Evolutionary conservation across 208 protist species (phyloP), one percentile per base, ranked within the genome.

Genomic region (Leishmania mexicana): DNA sequence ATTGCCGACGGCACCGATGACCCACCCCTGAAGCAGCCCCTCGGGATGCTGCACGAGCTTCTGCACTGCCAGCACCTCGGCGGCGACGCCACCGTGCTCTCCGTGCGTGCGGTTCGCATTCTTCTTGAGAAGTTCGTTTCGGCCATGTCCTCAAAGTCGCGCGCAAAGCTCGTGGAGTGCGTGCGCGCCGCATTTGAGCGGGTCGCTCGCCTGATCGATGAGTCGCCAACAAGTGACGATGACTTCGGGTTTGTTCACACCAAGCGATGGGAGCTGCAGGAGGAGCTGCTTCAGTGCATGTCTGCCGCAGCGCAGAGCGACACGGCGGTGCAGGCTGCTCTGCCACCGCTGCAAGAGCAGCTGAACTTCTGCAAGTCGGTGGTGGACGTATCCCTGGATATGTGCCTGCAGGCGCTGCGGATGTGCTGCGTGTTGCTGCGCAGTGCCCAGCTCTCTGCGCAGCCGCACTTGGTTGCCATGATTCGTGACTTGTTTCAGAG

Each of bases 261-360:
- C 2, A 90, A 88, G 31, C 71, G 54, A 10, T 83, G 78, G 78
- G 94, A 97, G 75, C 81, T 97, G 47, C 90, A 88, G 62, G 92
- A 97, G 78, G 94, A 97, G 72, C 68, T 96, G 42, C 85, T 97
- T 38, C 88, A 90, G 73, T 97, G 94, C 79, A 87, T 96, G 83
- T 87, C 87, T 2, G 75, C 88, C 3, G 90, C 83, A 35, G 76
- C 85, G 57, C 83, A 88, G 28, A 86, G 65, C 71, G 47, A 75
- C 38, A 73, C 73, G 17, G 45, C 49, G 19, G 58, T 95, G 38
- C 72, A 79, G 21, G 74, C 68, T 8, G 75, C 89, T 5, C 68
- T 94, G 49, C 94, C 94, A 35, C 77, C 92, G 10, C 82, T 81
- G 0, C 84, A 85, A 10, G 87, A 89, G 67, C 92, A 95, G 71